Base-by-base conservation (phyloP, 805 yeast species). In the Lipomyces japonicus region DNA sequence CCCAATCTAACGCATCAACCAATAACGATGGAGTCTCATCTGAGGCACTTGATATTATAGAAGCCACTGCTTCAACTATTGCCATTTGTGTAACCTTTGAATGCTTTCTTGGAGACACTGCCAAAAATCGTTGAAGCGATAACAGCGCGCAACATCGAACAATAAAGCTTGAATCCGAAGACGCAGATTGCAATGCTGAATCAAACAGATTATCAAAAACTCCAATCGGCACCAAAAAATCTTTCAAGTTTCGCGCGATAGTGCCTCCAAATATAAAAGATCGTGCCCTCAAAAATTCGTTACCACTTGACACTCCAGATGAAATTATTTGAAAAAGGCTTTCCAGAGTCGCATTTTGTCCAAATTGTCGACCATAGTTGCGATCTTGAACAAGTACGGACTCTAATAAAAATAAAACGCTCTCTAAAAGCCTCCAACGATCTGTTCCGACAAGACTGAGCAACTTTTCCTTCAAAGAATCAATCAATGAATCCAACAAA, bases 21-120 rank as follows among this genome's bases (percentile, higher is more conserved):
- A 90, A 66, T 41, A 84, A 73, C 1, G 89, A 78, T 31, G 85
- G 80, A 0, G 95, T 77, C 61, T 90, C 97, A 40, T 87, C 96
- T 39, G 81, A 85, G 0, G 93, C 77, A 1, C 79, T 83, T 1
- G 74, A 76, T 2, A 76, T 62, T 7, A 91, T 65, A 1, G 74
- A 64, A 2, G 65, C 61, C 9, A 81, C 73, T 0, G 78, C 55
- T 1, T 57, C 40, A 32, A 77, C 62, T 9, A 71, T 55, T 2
- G 58, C 39, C 18, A 39, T 38, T 48, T 68, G 71, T 39, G 58
- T 53, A 5, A 45, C 42, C 23, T 42, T 50, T n/a, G 64, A 53
- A n/a, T 55, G 53, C 2, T 30, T 34, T 6, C 63, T 56, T 28
- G 46, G 58, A 14, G 49, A 6, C 2, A 41, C 49, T 4, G 53